Conservation (phyloP, 345 rosid species). For the Lenwebbia sp. region DNA sequence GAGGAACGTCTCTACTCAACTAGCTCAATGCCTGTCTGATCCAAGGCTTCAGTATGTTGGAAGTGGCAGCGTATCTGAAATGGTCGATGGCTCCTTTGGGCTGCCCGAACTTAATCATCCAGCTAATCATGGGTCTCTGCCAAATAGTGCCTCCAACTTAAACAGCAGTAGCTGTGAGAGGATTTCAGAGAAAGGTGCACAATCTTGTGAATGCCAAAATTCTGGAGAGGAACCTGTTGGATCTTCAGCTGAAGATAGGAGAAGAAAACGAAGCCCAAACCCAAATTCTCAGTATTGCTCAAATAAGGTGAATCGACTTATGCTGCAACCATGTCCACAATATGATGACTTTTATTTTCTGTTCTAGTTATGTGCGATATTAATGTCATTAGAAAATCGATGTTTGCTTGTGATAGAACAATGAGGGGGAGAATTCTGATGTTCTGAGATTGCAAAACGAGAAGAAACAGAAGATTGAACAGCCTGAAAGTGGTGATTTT, state of each 20-base stretch:
- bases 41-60: slow-evolving; percentile 48
- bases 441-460: slow-evolving; percentile 34
- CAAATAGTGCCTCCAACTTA: slow-evolving; percentile 25
- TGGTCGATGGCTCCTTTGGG: slow-evolving; percentile 29
- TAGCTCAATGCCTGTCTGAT: slow-evolving; percentile 49
- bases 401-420: slow-evolving; percentile 16
- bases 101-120: slow-evolving; percentile 26
- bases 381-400: neutral
- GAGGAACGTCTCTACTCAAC: slow-evolving; percentile 18
- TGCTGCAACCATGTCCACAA: neutral
- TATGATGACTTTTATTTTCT: neutral
- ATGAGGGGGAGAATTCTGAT: slow-evolving; percentile 36
- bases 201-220: slow-evolving; percentile 35
- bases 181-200: slow-evolving; percentile 21
- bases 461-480: slow-evolving; percentile 51
- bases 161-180: slow-evolving; percentile 26
- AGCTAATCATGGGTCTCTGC: slow-evolving; percentile 16
- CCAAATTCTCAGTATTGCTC: slow-evolving; percentile 26
- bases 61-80: slow-evolving; percentile 51
- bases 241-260: slow-evolving; percentile 41
- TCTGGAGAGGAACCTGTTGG: slow-evolving; percentile 33
- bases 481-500: slow-evolving; percentile 21
- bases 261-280: slow-evolving; percentile 41
- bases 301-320: slow-evolving; percentile 37
- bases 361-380: neutral